phyloP scores from a whole-genome alignment of 148 eudicot genomes.

The Fagopyrum esculentum region DNA sequence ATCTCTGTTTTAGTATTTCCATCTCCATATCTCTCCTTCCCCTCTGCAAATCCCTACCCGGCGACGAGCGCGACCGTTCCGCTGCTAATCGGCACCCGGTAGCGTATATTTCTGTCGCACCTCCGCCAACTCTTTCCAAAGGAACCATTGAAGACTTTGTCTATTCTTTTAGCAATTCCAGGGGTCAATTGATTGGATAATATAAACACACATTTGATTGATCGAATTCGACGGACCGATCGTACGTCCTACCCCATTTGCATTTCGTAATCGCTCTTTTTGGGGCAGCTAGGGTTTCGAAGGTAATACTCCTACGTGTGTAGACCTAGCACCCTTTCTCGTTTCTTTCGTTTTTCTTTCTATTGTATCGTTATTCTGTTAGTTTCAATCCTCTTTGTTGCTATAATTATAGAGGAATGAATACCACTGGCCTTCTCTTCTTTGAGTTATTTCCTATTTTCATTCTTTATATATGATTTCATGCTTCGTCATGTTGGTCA shows the following conservation, averaged over 20 bases:
- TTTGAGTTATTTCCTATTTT: neutral
- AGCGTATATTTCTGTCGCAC: neutral
- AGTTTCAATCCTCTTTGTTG: neutral
- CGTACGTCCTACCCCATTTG: neutral
- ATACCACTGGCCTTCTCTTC: neutral
- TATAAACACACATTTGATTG: neutral
- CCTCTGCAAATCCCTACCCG: neutral
- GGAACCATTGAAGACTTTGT: neutral
- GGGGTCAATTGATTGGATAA: neutral
- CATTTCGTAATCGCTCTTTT: neutral
- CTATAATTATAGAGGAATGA: neutral
- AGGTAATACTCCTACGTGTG: neutral
- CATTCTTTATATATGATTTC: neutral
- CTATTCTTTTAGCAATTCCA: neutral
- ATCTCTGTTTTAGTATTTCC: neutral
- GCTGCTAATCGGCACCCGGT: neutral
- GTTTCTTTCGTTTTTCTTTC: neutral
- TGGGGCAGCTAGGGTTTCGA: slow-evolving; percentile 5
- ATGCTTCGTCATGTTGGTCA: neutral
- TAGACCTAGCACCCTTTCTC: neutral
- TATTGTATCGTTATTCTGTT: neutral
- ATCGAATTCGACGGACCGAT: neutral
- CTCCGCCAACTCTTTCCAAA: neutral
- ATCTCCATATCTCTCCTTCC: neutral
- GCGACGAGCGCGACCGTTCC: neutral